Percentiles rank a stretch among this genome's conserved stretches.
Conservation (phyloP, 2,329 filamentous ascomycete species). For the Diaporthe capsici region DNA sequence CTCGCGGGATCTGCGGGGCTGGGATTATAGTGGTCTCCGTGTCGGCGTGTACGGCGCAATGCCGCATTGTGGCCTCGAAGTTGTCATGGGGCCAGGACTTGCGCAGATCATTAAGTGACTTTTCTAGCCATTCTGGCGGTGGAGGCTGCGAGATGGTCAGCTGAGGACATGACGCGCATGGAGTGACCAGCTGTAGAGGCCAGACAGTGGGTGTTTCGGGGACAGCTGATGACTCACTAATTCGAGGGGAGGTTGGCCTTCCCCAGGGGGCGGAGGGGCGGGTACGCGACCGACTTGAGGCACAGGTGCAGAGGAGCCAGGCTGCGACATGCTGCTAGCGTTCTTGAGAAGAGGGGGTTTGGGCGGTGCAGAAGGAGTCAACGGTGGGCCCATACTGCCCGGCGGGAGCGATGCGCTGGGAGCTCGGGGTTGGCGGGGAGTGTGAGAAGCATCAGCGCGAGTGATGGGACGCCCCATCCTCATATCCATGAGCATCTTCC, state of each 20-base stretch:
- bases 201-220: slow-evolving; percentile 39
- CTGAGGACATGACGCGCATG: slow-evolving; percentile 45
- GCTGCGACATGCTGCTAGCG: slow-evolving; percentile 41
- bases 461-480: slow-evolving; percentile 57
- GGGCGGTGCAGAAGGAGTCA: slow-evolving; percentile 54
- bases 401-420: slow-evolving; percentile 56
- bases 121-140: slow-evolving; percentile 86
- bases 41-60: slow-evolving; percentile 81
- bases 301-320: slow-evolving; percentile 60
- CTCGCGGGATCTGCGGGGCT: slow-evolving; percentile 56
- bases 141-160: slow-evolving; percentile 72
- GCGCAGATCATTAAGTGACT: slow-evolving; percentile 78
- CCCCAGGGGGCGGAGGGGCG: slow-evolving; percentile 73
- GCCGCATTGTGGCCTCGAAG: slow-evolving; percentile 94
- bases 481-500: slow-evolving; percentile 68
- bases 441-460: slow-evolving; percentile 55
- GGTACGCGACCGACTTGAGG: slow-evolving; percentile 73
- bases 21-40: slow-evolving; percentile 75
- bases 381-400: slow-evolving; percentile 69
- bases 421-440: slow-evolving; percentile 61
- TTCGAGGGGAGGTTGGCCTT: slow-evolving; percentile 68
- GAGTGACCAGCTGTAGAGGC: slow-evolving; percentile 12
- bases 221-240: slow-evolving; percentile 68
- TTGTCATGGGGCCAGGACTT: slow-evolving; percentile 83
- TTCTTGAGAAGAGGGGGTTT: slow-evolving; percentile 40